A percentile compares a stretch with the other conserved stretches of the same genome.
Evolutionary conservation across 148 eudicot genomes (phyloP).

Genomic region (Polygonum aviculare): DNA sequence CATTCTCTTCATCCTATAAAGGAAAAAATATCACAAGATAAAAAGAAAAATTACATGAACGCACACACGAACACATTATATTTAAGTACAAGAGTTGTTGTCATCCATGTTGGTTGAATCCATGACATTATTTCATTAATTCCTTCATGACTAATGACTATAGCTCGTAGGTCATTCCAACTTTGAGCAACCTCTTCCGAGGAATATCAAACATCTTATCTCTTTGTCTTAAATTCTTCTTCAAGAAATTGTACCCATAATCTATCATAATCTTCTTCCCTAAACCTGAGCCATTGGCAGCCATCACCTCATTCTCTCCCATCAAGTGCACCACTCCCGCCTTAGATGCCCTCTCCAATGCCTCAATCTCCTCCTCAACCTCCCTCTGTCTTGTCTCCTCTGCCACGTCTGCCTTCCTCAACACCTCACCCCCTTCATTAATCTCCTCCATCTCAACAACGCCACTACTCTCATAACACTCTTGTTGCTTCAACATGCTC

Average conservation of each 20-base stretch:
- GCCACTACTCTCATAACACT: background rate
- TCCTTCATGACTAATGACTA: background rate
- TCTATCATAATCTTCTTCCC: conserved; percentile 25
- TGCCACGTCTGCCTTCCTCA: background rate
- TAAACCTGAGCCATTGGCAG: conserved; percentile 15
- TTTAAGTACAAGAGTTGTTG: background rate
- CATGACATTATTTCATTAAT: background rate
- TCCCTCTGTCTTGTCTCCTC: background rate
- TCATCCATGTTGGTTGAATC: no score
- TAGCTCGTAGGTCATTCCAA: conserved; percentile 45
- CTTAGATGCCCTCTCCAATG: conserved; percentile 19
- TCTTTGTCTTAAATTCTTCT: conserved; percentile 20
- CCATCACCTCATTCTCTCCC: conserved; percentile 34
- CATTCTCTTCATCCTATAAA: background rate
- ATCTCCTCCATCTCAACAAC: background rate
- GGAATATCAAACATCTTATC: conserved; percentile 29
- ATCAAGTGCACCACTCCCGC: conserved; percentile 33
- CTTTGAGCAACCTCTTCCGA: conserved; percentile 22
- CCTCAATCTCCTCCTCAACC: conserved; percentile 19
- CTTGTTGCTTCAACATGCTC: background rate
- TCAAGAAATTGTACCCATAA: conserved; percentile 25
- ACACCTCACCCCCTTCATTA: background rate
- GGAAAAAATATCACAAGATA: background rate
- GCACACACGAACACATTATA: background rate
- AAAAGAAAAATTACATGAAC: no score